Evolutionary conservation across 768 basidiomycete species (phyloP).

Genomic region (Suillus fuscotomentosus): DNA sequence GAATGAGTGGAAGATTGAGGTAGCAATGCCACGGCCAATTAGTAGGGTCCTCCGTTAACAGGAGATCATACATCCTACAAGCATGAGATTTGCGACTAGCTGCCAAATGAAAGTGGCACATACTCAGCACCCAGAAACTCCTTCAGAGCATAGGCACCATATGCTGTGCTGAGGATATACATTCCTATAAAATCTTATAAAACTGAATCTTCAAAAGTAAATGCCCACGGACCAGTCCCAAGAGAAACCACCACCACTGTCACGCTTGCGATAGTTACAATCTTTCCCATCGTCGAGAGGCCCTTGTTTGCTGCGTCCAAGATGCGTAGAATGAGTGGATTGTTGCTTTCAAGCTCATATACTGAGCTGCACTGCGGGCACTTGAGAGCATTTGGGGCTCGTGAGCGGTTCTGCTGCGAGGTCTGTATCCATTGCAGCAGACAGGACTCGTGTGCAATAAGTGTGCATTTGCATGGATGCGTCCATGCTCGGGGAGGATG

Average conservation of each 20-base stretch:
- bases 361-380: conserved; percentile 73
- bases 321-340: conserved; percentile 49
- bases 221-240: conserved; percentile 54
- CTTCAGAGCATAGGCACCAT: conserved; percentile 70
- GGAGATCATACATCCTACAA: conserved; percentile 56
- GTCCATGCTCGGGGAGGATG: conserved; percentile 62
- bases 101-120: conserved; percentile 14
- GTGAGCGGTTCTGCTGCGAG: conserved; percentile 57
- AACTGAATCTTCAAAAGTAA: conserved; percentile 26
- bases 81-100: neutral
- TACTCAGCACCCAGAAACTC: conserved; percentile 72
- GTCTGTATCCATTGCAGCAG: conserved; percentile 78
- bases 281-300: conserved; percentile 49
- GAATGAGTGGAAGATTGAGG: conserved; percentile 72
- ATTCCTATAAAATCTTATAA: conserved; percentile 33
- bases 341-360: conserved; percentile 68
- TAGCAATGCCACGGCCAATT: conserved; percentile 79
- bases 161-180: conserved; percentile 55
- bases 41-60: conserved; percentile 65
- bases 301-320: conserved; percentile 51
- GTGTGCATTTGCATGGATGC: conserved; percentile 79
- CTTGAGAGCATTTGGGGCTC: conserved; percentile 62
- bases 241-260: conserved; percentile 53
- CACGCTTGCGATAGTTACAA: conserved; percentile 49
- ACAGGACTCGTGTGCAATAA: conserved; percentile 79